Evolutionary conservation across 306 rosid species (phyloP).

Genomic region (Begonia masoniana): DNA sequence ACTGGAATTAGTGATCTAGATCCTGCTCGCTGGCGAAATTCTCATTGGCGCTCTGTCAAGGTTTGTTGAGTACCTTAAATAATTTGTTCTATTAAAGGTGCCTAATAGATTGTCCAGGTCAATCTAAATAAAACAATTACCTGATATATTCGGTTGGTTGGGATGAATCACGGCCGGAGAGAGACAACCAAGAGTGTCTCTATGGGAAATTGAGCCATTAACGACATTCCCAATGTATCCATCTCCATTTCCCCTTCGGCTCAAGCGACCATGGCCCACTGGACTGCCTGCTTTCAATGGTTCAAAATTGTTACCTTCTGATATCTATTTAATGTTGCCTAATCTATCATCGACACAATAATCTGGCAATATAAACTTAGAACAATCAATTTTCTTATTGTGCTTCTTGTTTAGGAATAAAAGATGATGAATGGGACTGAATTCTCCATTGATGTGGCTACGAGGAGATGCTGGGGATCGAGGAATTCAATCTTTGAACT

Average conservation of each 20-base stretch:
- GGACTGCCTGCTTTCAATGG: constrained; percentile 85
- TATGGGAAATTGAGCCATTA: constrained; percentile 96
- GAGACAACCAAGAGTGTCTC: constrained; percentile 89
- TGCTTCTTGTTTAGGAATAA: not conserved
- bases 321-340: too few species aligned
- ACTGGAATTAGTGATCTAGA: constrained; percentile 87
- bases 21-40: constrained; percentile 64
- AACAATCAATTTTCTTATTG: not conserved
- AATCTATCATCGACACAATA: too few species aligned
- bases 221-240: constrained; percentile 99
- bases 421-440: constrained; percentile 37
- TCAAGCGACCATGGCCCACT: constrained; percentile 90
- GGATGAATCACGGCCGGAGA: constrained; percentile 99
- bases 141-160: constrained; percentile 72
- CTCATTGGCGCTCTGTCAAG: constrained; percentile 99
- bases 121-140: not conserved
- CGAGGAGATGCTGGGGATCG: constrained; percentile 67
- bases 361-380: too few species aligned
- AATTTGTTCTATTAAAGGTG: too few species aligned
- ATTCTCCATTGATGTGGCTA: constrained; percentile 76
- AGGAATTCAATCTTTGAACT: constrained; percentile 66
- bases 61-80: constrained; percentile 18
- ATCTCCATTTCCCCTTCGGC: constrained; percentile 82
- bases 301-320: constrained; percentile 5
- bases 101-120: not conserved